Evolutionary conservation across 768 basidiomycete genomes (phyloP), one percentile per base, ranked within the genome.

Genomic region (Suillus paluster): DNA sequence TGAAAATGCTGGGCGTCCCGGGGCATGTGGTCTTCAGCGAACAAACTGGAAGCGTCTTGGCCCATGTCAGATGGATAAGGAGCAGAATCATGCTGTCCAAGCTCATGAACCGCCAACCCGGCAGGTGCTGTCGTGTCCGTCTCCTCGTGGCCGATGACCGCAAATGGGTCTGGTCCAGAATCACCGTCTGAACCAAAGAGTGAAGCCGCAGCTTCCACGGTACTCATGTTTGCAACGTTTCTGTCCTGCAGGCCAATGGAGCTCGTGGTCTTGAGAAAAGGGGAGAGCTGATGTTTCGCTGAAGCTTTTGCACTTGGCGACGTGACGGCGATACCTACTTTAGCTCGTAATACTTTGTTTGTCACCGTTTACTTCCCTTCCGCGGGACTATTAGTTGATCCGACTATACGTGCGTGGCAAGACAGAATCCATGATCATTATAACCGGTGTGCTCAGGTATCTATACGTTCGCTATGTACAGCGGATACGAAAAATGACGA

Each of bases 131-230:
- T 52, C 63, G 77, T 73, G 70, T 73, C 68, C 53, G 69, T 66
- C 56, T 66, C 64, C 61, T 74, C 71, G 63, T 78, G 74, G 50
- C 85, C 87, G 64, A 88, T 80, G 59, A 81, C 77, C 63, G 88
- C 83, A 77, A 90, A 90, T 57, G 84, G 84, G 76, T 91, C 89
- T 36, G 83, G 79, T 19, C 77, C 78, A 56, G 84, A 70, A 70
- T 91, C 89, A 41, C 65, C 66, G 36, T 84, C 84, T 57, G 84
- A 76, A 64, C 86, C 90, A 80, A 94, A 94, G 50, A 94, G 88
- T 61, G 90, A 87, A 57, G 91, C 89, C 39, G 92, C 92, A 66
- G 90, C 87, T 79, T 92, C 90, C 60, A 89, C 85, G 66, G 81
- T 79, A 72, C 79, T 83, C 88, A 90, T 89, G 69, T 69, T 68